These are phyloP conservation scores for Cicer cuneatum DNA, from an alignment of 306 rosid species.

Conservation along the genomic window DNA sequence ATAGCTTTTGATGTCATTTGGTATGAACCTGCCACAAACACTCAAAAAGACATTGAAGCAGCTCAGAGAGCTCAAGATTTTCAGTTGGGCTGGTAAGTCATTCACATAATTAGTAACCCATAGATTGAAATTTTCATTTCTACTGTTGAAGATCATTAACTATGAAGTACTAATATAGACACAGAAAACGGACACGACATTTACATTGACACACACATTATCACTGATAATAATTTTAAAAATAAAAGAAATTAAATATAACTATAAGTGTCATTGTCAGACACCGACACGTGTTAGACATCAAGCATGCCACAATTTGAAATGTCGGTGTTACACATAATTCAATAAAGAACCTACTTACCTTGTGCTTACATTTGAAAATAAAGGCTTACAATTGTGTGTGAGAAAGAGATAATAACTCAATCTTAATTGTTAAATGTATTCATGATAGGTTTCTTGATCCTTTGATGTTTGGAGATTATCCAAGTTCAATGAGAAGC, in stretches of 20 bases:
- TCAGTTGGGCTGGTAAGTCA: conserved; percentile 90
- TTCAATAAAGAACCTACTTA: background rate
- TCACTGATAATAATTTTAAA: no score
- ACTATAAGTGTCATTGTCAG: no score
- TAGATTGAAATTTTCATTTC: background rate
- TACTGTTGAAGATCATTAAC: background rate
- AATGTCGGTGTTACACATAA: no score
- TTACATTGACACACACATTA: no score
- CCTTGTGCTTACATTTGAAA: background rate
- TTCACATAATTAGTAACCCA: background rate
- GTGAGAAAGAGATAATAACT: background rate
- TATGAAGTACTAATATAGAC: no score
- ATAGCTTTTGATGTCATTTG: conserved; percentile 85
- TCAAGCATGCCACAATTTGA: no score
- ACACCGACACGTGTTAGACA: no score
- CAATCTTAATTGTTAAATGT: conserved; percentile 14
- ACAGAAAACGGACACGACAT: no score
- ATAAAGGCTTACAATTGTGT: background rate
- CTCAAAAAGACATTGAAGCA: conserved; percentile 70
- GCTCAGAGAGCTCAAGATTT: conserved; percentile 91
- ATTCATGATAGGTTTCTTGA: conserved; percentile 74
- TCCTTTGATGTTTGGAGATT: conserved; percentile 85
- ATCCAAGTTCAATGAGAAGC: conserved; percentile 87
- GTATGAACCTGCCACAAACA: conserved; percentile 73
- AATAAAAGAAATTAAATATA: no score